Evolutionary conservation across 2,329 filamentous ascomycete species (phyloP).

Genomic region (Monosporascus sp.): DNA sequence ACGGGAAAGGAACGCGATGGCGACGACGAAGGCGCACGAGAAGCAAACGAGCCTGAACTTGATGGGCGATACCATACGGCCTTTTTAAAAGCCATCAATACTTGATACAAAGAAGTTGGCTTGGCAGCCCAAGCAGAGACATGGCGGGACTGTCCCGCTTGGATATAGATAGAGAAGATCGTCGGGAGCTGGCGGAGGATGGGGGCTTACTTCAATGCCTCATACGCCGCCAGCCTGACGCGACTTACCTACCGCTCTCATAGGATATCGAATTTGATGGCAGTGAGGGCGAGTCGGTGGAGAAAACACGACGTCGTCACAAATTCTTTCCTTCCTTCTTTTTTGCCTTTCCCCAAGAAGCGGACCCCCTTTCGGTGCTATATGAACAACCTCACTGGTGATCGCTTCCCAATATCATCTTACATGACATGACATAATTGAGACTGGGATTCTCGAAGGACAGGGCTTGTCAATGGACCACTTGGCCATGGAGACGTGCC

Average conservation of each 20-base stretch:
- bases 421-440: constrained; percentile 47
- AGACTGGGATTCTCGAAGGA: constrained; percentile 17
- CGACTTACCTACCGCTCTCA: constrained; percentile 13
- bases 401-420: constrained; percentile 31
- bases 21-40: neutral
- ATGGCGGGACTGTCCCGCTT: neutral
- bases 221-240: constrained; percentile 10
- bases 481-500: neutral
- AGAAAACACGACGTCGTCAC: constrained; percentile 18
- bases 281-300: constrained; percentile 16
- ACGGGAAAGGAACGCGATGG: neutral
- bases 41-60: neutral
- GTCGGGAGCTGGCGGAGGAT: neutral
- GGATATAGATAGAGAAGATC: neutral
- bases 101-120: neutral
- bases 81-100: neutral
- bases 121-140: neutral
- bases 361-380: constrained; percentile 11
- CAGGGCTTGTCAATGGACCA: constrained; percentile 13
- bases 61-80: neutral
- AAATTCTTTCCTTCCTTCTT: neutral
- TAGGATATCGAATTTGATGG: constrained; percentile 13
- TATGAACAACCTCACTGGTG: constrained; percentile 30
- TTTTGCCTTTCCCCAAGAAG: neutral
- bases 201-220: constrained; percentile 11